Evolutionary conservation across 176 grass and related monocot genomes (phyloP), one percentile per base, ranked within the genome.

Genomic region (Urochloa ruziziensis): DNA sequence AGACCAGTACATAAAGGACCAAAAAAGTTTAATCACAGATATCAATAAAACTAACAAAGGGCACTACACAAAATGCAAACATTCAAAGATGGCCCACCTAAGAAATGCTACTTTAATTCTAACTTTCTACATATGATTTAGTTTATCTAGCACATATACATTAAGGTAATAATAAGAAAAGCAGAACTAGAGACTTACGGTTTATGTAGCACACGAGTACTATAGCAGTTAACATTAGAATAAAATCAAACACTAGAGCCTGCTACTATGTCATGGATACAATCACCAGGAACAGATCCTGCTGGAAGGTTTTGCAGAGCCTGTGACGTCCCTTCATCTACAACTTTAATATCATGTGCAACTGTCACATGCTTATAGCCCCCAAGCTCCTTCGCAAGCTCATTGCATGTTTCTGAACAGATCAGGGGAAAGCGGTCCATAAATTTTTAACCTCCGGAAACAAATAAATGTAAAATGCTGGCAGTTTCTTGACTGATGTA

Each of bases 361-460:
- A 95, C 87, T 3, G 69, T 60, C 71, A 95, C 82, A 84, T 98
- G 86, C 43, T 87, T 90, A 62, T 98, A 98, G 43, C 96, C 93
- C 53, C 96, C 96, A 69, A 98, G 87, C 67, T 95, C 93, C 75
- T 93, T 94, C 0, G 89, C 80, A 10, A 98, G 93, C 44, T 94
- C 93, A 79, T 95, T 95, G 80, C 87, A 48, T 40, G 96, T 98
- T 80, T 88, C 93, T 95, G 81, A 48, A 73, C 15, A 78, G 23
- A 89, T 82, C 37, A 46, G 21, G 48, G 48, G 56, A 8, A 58
- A 39, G 70, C 40, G 16, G 35, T 24, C 59, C 42, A 70, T 18
- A 58, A 57, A 16, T 62, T 85, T 75, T 71, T 4, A 61, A 71
- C 9, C 39, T 86, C 44, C 11, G 11, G 56, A 85, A 82, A 73